A percentile compares a stretch with the other conserved stretches of the same genome.
phyloP scores from a whole-genome alignment of 306 rosid species.

The Lagenaria siceraria region DNA sequence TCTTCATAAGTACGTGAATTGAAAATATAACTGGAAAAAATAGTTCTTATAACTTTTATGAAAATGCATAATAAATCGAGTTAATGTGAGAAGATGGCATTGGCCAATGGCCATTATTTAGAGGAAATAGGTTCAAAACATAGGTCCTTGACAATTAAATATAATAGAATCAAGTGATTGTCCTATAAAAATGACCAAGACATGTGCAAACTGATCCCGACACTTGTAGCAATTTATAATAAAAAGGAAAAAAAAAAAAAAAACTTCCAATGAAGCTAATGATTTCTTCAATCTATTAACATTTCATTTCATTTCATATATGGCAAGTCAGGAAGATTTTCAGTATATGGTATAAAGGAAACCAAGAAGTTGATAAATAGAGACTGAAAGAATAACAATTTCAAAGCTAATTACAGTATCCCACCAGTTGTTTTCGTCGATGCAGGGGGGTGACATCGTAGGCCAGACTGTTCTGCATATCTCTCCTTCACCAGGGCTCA shows the following conservation, averaged over 20 bases:
- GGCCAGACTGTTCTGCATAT: neutral
- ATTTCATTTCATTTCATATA: neutral
- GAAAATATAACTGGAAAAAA: too few species aligned
- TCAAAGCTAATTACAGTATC: neutral
- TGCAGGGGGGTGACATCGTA: neutral
- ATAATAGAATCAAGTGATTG: too few species aligned
- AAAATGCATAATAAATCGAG: too few species aligned
- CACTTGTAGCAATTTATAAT: too few species aligned
- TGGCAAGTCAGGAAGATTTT: neutral
- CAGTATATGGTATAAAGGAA: neutral
- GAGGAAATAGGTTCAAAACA: too few species aligned
- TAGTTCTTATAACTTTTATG: too few species aligned
- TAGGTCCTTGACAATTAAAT: neutral
- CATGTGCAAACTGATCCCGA: neutral
- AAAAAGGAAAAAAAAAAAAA: too few species aligned
- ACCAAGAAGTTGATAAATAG: neutral
- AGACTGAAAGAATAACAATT: neutral
- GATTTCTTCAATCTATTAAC: neutral
- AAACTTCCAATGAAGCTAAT: neutral
- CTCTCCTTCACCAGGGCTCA: constrained; percentile 17
- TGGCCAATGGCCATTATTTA: too few species aligned
- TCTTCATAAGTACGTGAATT: too few species aligned
- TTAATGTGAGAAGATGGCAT: too few species aligned
- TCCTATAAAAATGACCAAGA: too few species aligned
- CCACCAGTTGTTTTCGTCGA: neutral